These are phyloP conservation scores for Colletotrichum sublineola DNA, from an alignment of 2,329 filamentous ascomycete genomes.

Conservation along the genomic window DNA sequence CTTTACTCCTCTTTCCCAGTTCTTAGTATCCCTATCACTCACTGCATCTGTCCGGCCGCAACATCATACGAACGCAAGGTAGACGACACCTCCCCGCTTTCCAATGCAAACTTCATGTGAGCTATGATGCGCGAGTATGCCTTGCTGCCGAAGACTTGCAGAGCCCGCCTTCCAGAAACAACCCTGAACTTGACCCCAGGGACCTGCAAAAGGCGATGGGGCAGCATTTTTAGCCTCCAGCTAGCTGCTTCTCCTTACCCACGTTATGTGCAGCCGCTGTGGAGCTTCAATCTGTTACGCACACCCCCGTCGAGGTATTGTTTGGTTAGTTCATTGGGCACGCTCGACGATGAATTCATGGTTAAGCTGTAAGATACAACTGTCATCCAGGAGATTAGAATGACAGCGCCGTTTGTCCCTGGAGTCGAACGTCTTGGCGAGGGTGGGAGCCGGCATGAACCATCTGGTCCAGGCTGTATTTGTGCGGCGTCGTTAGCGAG, in stretches of 20 bases:
- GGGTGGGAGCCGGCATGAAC: slow-evolving; percentile 17
- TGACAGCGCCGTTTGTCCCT: slow-evolving; percentile 8
- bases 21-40: neutral
- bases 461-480: slow-evolving; percentile 1
- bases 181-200: slow-evolving; percentile 25
- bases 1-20: slow-evolving; percentile 1
- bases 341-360: slow-evolving; percentile 44
- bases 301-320: neutral
- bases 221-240: slow-evolving; percentile 26
- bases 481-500: neutral
- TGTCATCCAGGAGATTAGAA: slow-evolving; percentile 46
- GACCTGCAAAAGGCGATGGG: slow-evolving; percentile 5
- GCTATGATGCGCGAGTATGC: slow-evolving; percentile 13
- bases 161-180: slow-evolving; percentile 20
- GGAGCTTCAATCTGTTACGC: slow-evolving; percentile 44
- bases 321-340: slow-evolving; percentile 8
- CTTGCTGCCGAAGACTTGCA: slow-evolving; percentile 33
- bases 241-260: slow-evolving; percentile 18
- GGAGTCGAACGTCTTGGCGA: slow-evolving; percentile 18
- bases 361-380: slow-evolving; percentile 55
- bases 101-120: slow-evolving; percentile 9
- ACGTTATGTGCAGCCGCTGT: slow-evolving; percentile 55
- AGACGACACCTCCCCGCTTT: slow-evolving; percentile 29
- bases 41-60: neutral
- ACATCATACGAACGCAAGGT: slow-evolving; percentile 16